These are phyloP conservation scores for Cercophora sp. DNA, from an alignment of 495 filamentous ascomycete genomes.

Conservation along the genomic window DNA sequence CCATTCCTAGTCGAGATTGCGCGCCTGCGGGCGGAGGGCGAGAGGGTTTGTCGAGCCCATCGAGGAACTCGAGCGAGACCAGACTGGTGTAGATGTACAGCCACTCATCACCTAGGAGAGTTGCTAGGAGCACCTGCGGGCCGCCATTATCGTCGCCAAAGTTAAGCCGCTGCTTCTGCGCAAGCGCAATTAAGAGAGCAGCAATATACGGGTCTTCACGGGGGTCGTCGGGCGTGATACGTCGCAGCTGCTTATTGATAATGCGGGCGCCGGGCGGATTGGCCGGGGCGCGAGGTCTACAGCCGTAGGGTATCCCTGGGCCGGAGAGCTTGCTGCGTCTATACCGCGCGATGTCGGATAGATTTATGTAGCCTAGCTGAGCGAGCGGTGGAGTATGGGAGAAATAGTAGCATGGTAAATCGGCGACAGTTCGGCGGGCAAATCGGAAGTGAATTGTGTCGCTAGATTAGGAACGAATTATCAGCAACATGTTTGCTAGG, in stretches of 20 bases:
- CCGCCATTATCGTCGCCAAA: not conserved
- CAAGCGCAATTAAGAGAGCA: constrained; percentile 4
- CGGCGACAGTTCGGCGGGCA: not conserved
- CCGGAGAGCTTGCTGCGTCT: constrained; percentile 2
- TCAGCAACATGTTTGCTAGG: not conserved
- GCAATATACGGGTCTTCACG: constrained; percentile 5
- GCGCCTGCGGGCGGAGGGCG: not conserved
- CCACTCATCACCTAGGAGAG: not conserved
- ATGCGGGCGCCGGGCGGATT: not conserved
- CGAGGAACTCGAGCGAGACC: constrained; percentile 5
- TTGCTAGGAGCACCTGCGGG: constrained; percentile 4
- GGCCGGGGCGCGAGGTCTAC: not conserved
- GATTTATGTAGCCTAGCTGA: constrained; percentile 6
- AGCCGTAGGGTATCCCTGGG: not conserved
- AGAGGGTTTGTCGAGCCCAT: not conserved
- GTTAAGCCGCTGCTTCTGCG: constrained; percentile 3
- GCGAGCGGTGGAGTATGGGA: not conserved
- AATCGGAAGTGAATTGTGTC: not conserved
- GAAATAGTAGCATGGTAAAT: constrained; percentile 2
- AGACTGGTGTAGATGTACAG: constrained; percentile 7
- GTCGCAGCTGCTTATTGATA: constrained; percentile 2
- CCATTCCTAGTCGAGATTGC: not conserved
- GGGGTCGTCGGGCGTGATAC: not conserved
- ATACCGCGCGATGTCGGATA: not conserved
- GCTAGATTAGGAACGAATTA: not conserved